Evolutionary conservation across 1,284 basidiomycete genomes (phyloP).

Genomic region (Gomphus bonarii): DNA sequence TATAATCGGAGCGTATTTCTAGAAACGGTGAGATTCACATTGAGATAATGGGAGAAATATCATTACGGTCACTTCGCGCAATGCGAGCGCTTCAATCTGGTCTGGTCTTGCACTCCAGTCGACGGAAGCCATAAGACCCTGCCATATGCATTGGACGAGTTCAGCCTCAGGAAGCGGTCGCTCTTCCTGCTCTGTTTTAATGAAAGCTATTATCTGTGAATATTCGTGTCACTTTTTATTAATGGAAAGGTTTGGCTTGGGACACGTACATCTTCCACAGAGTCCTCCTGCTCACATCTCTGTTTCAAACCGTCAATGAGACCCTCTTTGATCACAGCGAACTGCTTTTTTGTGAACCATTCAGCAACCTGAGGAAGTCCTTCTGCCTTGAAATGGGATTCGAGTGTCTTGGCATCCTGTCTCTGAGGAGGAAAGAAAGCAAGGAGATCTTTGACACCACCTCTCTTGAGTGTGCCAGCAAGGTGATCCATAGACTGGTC

Average conservation of each 20-base stretch:
- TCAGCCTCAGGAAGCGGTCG: constrained; percentile 72
- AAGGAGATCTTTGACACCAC: constrained; percentile 78
- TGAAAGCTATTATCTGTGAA: constrained; percentile 58
- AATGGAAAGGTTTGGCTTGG: not conserved
- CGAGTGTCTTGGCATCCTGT: constrained; percentile 62
- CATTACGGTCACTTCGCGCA: constrained; percentile 73
- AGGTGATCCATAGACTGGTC: constrained; percentile 85
- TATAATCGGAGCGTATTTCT: constrained; percentile 79
- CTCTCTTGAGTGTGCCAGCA: constrained; percentile 64
- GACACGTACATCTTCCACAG: constrained; percentile 47
- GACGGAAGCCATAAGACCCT: constrained; percentile 76
- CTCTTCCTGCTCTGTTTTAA: constrained; percentile 62
- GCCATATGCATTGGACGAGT: constrained; percentile 83
- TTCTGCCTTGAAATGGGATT: constrained; percentile 79
- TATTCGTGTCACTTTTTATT: constrained; percentile 11
- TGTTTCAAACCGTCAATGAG: constrained; percentile 55
- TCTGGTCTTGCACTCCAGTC: constrained; percentile 86
- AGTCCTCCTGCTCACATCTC: constrained; percentile 48
- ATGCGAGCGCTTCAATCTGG: constrained; percentile 77
- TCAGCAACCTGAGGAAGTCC: constrained; percentile 73
- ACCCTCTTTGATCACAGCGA: constrained; percentile 60
- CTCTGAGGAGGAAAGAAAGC: constrained; percentile 81
- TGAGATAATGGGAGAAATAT: not conserved
- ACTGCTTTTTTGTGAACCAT: constrained; percentile 86
- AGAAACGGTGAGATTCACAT: constrained; percentile 1